These are phyloP conservation scores for Penicillium robsamsonii DNA, from an alignment of 495 filamentous ascomycete species.

Conservation along the genomic window DNA sequence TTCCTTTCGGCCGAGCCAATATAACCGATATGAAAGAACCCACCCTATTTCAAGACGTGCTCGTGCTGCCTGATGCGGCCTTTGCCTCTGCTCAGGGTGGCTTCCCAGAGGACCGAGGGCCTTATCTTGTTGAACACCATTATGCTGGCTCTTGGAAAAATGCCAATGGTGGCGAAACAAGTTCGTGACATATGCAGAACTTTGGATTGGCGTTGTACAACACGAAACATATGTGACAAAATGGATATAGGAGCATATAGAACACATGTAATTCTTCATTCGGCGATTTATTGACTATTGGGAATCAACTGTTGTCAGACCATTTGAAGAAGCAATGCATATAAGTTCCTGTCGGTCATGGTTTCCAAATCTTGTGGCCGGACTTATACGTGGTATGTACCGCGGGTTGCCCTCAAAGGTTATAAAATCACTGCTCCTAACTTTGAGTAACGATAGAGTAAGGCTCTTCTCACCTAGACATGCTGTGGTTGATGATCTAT, in stretches of 20 bases:
- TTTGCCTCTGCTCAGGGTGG: conserved; percentile 24
- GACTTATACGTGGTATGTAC: too few relatives aligned
- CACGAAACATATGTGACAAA: not conserved
- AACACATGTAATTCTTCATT: too few relatives aligned
- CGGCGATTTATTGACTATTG: too few relatives aligned
- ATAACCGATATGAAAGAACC: conserved; percentile 24
- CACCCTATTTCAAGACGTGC: conserved; percentile 24
- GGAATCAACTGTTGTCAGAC: not conserved
- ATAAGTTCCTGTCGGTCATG: not conserved
- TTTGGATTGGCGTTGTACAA: not conserved
- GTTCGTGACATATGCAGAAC: not conserved
- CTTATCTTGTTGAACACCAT: conserved; percentile 31
- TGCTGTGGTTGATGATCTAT: too few relatives aligned
- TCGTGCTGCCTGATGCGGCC: conserved; percentile 30
- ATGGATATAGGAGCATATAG: not conserved
- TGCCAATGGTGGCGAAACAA: conserved; percentile 14
- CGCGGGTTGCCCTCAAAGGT: too few relatives aligned
- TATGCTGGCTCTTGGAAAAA: conserved; percentile 34
- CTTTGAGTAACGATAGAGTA: too few relatives aligned
- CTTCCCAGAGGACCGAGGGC: conserved; percentile 16
- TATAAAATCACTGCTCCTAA: too few relatives aligned
- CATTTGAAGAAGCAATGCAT: not conserved
- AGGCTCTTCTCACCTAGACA: too few relatives aligned
- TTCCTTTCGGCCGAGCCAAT: conserved; percentile 17
- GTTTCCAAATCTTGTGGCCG: too few relatives aligned